Conservation (phyloP, 73 alveolate species). For the Paramecium caudatum region DNA sequence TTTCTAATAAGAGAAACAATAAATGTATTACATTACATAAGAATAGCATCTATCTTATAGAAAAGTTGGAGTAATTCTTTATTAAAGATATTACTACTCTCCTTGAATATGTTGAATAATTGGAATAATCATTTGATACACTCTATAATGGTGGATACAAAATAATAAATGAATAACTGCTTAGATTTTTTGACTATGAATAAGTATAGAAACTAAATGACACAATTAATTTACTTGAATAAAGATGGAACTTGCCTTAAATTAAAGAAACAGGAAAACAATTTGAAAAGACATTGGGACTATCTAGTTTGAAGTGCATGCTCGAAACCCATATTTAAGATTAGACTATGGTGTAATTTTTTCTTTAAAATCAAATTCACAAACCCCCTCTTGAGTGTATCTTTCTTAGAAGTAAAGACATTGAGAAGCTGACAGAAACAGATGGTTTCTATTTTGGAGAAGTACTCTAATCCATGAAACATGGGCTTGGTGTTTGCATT, state of each 20-base stretch:
- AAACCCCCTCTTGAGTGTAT: conserved; percentile 12
- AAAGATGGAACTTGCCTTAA: conserved; percentile 11
- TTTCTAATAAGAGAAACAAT: conserved; percentile 4
- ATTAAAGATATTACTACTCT: conserved; percentile 17
- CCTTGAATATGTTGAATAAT: conserved; percentile 23
- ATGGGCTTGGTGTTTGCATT: conserved; percentile 25
- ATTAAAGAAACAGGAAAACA: neutral
- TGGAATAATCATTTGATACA: conserved; percentile 23
- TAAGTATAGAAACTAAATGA: neutral
- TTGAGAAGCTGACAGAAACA: neutral
- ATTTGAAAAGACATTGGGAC: neutral
- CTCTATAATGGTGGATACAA: conserved; percentile 29
- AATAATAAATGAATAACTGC: conserved; percentile 3
- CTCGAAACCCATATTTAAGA: neutral
- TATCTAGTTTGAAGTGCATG: conserved; percentile 40
- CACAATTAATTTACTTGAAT: neutral
- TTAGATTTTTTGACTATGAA: neutral
- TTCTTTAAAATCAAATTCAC: neutral
- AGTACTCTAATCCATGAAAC: conserved; percentile 5
- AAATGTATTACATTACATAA: neutral
- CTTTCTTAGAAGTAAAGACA: neutral
- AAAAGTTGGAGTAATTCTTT: neutral
- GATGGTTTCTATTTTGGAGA: conserved; percentile 26
- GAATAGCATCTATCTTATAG: conserved; percentile 7
- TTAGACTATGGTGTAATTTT: conserved; percentile 7